A percentile compares a stretch with the other conserved stretches of the same genome.
phyloP scores from a whole-genome alignment of 306 rosid genomes.

The Luffa aegyptiaca region DNA sequence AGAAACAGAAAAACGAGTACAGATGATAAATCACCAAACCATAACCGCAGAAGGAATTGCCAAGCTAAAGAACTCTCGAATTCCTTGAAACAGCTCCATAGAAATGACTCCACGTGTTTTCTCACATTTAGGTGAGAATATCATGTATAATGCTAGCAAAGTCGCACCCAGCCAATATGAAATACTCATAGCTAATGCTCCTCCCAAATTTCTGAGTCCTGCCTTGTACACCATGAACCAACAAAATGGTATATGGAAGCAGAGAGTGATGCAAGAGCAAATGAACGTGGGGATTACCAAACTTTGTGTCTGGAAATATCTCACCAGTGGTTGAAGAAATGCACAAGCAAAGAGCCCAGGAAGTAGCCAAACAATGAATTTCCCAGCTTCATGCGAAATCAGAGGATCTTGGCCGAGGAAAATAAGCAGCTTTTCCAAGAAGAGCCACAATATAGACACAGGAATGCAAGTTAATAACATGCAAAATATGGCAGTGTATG shows the following conservation, averaged over 20 bases:
- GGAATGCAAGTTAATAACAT: conserved; percentile 37
- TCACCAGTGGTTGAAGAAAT: conserved; percentile 32
- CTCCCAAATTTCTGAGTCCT: conserved; percentile 34
- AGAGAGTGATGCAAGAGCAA: conserved; percentile 24
- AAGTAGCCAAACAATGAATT: conserved; percentile 39
- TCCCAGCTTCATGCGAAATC: conserved; percentile 52
- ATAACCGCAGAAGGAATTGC: conserved; percentile 56
- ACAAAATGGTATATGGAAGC: conserved; percentile 34
- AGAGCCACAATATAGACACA: conserved; percentile 32
- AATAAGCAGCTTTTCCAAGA: conserved; percentile 36
- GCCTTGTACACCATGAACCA: conserved; percentile 44
- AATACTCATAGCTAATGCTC: conserved; percentile 39
- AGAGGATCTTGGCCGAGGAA: conserved; percentile 54
- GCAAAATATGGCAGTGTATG: conserved; percentile 50
- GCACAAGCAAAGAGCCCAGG: conserved; percentile 49
- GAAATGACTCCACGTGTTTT: conserved; percentile 41
- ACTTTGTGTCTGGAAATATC: conserved; percentile 52
- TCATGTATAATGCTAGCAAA: conserved; percentile 43
- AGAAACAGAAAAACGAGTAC: not conserved
- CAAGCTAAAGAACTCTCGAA: conserved; percentile 43
- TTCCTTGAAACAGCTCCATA: conserved; percentile 41
- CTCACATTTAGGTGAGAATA: conserved; percentile 37
- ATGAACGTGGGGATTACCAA: conserved; percentile 39
- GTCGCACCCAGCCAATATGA: conserved; percentile 41
- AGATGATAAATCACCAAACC: conserved; percentile 29